Evolutionary conservation across 441 rosid species (phyloP).

Genomic region (Corymbia calophylla): DNA sequence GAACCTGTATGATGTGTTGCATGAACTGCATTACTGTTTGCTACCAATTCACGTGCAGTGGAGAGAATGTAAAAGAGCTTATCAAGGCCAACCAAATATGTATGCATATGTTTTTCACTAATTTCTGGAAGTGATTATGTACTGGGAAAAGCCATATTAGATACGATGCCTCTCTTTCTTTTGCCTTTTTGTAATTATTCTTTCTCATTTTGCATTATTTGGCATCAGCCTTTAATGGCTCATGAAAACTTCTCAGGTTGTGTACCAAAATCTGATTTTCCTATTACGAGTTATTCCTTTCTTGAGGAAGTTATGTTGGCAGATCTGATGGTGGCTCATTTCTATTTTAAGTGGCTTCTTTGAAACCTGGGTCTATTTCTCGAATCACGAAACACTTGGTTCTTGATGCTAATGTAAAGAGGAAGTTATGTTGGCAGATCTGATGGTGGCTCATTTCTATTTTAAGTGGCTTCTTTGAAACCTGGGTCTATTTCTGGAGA

Average conservation of each 20-base stretch:
- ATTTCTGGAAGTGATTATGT: neutral
- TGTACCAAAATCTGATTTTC: neutral
- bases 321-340: neutral
- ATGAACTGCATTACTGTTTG: neutral
- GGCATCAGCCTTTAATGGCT: neutral
- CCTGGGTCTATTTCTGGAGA: neutral
- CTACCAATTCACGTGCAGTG: neutral
- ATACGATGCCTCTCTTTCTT: neutral
- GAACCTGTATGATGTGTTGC: constrained; percentile 25
- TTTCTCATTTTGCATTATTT: neutral
- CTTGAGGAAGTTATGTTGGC: neutral
- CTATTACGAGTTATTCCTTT: neutral
- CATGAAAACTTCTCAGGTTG: neutral
- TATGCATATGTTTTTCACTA: neutral
- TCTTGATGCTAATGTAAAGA: neutral
- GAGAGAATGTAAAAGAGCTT: neutral
- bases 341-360: neutral
- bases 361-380: neutral
- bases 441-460: neutral
- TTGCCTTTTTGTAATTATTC: neutral
- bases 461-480: neutral
- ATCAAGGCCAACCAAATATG: neutral
- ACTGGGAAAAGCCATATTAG: neutral
- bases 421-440: neutral
- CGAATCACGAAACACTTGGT: neutral